Percentiles rank a stretch among this genome's conserved stretches.
Conservation (phyloP, 768 basidiomycete species). For the Pleurotus ostreatus region DNA sequence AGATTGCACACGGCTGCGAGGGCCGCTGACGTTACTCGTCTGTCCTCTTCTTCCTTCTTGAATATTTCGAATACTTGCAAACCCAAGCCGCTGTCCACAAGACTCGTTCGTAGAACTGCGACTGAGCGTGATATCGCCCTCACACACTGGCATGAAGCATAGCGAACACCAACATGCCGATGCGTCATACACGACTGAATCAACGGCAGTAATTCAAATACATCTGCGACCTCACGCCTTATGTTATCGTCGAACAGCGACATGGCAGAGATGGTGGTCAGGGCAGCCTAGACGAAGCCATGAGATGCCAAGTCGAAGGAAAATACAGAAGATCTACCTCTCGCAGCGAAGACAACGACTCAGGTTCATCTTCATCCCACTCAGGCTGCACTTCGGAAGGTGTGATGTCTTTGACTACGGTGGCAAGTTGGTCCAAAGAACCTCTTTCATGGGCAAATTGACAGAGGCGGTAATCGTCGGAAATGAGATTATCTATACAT, state of each 20-base stretch:
- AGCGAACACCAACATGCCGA: conserved; percentile 69
- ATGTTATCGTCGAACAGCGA: conserved; percentile 71
- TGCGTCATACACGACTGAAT: conserved; percentile 56
- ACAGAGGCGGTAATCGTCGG: conserved; percentile 66
- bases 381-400: conserved; percentile 33
- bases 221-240: conserved; percentile 63
- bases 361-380: conserved; percentile 71
- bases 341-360: conserved; percentile 51
- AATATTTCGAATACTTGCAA: conserved; percentile 61
- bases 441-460: conserved; percentile 68
- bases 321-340: conserved; percentile 41
- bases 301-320: background rate
- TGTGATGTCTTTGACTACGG: conserved; percentile 50
- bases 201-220: conserved; percentile 40
- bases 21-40: conserved; percentile 67
- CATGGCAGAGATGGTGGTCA: conserved; percentile 73
- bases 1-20: conserved; percentile 80
- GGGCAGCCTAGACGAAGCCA: conserved; percentile 46
- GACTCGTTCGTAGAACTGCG: conserved; percentile 74
- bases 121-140: conserved; percentile 78
- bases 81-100: conserved; percentile 81
- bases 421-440: conserved; percentile 51
- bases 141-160: conserved; percentile 83
- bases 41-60: conserved; percentile 50
- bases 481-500: conserved; percentile 57